phyloP scores from a whole-genome alignment of 805 yeast species.

The Candida tallmaniae region DNA sequence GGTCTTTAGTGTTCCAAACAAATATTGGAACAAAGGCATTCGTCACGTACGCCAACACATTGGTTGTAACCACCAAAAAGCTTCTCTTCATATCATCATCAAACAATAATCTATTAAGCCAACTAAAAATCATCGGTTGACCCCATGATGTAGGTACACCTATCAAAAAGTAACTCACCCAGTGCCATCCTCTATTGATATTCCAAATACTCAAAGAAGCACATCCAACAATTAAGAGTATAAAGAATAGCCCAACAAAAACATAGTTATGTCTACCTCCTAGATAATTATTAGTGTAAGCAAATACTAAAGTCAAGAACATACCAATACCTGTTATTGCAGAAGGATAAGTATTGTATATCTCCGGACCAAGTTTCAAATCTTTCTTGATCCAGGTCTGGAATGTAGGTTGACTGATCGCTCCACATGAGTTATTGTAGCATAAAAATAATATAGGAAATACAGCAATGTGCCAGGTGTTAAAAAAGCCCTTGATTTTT shows the following conservation, averaged over 20 bases:
- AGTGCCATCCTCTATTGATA: slow-evolving; percentile 45
- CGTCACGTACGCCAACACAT: slow-evolving; percentile 35
- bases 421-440: slow-evolving; percentile 31
- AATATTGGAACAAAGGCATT: slow-evolving; percentile 37
- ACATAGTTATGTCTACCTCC: slow-evolving; percentile 32
- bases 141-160: slow-evolving; percentile 49
- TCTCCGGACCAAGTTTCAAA: slow-evolving; percentile 21
- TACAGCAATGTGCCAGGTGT: slow-evolving; percentile 46
- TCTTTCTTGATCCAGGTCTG: slow-evolving; percentile 32
- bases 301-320: slow-evolving; percentile 18
- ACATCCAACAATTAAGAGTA: slow-evolving; percentile 38
- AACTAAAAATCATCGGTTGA: slow-evolving; percentile 52
- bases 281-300: slow-evolving; percentile 26
- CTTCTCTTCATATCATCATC: slow-evolving; percentile 40
- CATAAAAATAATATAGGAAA: slow-evolving; percentile 39
- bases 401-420: slow-evolving; percentile 33
- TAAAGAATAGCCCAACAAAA: slow-evolving; percentile 34
- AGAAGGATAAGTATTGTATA: slow-evolving; percentile 33
- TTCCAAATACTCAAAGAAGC: slow-evolving; percentile 44
- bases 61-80: slow-evolving; percentile 36
- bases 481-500: slow-evolving; percentile 39
- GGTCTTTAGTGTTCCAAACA: slow-evolving; percentile 34
- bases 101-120: slow-evolving; percentile 48
- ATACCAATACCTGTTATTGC: slow-evolving; percentile 24
- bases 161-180: slow-evolving; percentile 45